These are phyloP conservation scores for Epichloe gansuensis DNA, from an alignment of 2,329 filamentous ascomycete species.

Conservation along the genomic window DNA sequence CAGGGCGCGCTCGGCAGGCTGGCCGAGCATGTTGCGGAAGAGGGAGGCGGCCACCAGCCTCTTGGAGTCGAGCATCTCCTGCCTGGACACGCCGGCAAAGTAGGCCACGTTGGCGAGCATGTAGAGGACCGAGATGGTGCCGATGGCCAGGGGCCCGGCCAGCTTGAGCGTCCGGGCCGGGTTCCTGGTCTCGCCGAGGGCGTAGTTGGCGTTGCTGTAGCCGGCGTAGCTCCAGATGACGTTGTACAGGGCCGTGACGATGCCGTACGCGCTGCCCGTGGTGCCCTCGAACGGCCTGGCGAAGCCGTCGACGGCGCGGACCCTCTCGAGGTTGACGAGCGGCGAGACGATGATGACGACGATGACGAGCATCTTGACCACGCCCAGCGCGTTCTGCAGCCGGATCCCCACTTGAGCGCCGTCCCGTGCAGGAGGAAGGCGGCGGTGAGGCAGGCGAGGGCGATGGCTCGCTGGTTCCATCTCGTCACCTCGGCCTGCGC, in stretches of 20 bases:
- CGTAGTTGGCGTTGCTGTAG: constrained; percentile 58
- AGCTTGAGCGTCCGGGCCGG: constrained; percentile 52
- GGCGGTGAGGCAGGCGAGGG: constrained; percentile 52
- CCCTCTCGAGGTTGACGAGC: constrained; percentile 46
- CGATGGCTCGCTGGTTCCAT: constrained; percentile 57
- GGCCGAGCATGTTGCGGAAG: constrained; percentile 44
- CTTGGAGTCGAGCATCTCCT: constrained; percentile 38
- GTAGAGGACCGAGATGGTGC: constrained; percentile 47
- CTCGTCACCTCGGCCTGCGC: constrained; percentile 47
- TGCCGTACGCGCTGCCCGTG: constrained; percentile 51
- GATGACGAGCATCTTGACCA: constrained; percentile 54
- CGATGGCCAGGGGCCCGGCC: constrained; percentile 50
- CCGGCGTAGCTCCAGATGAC: constrained; percentile 61
- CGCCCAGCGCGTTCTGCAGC: constrained; percentile 53
- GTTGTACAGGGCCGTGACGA: constrained; percentile 60
- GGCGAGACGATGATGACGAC: constrained; percentile 53
- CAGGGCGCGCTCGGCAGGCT: constrained; percentile 42
- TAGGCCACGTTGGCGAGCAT: constrained; percentile 57
- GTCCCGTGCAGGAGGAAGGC: constrained; percentile 55
- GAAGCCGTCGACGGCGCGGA: constrained; percentile 50
- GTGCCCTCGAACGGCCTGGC: constrained; percentile 52
- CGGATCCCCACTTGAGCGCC: constrained; percentile 52
- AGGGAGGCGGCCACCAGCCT: constrained; percentile 41
- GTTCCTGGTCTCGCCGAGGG: constrained; percentile 52
- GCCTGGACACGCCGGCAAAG: constrained; percentile 45